A percentile compares a stretch with the other conserved stretches of the same genome.
Evolutionary conservation across 2,329 filamentous ascomycete genomes (phyloP).

Genomic region (Xylaria polymorpha): DNA sequence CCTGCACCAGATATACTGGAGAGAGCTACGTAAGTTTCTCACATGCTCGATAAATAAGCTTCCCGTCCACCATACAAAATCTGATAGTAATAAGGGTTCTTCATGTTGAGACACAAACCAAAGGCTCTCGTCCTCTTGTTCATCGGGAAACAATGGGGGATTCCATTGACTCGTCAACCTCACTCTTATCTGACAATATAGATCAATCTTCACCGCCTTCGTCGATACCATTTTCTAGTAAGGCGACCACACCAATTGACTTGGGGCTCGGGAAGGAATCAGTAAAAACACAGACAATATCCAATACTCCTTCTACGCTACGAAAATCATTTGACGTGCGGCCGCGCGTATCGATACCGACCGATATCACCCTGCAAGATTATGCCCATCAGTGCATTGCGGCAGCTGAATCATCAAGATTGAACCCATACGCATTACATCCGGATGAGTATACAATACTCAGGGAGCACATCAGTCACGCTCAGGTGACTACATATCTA

Average conservation of each 20-base stretch:
- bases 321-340: conserved; percentile 67
- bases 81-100: conserved; percentile 46
- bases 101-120: conserved; percentile 44
- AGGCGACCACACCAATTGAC: conserved; percentile 71
- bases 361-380: conserved; percentile 75
- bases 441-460: conserved; percentile 84
- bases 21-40: conserved; percentile 46
- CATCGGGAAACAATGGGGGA: conserved; percentile 29
- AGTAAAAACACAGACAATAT: conserved; percentile 33
- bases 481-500: conserved; percentile 93
- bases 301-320: conserved; percentile 39
- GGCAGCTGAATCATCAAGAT: conserved; percentile 87
- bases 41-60: conserved; percentile 18
- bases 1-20: conserved; percentile 38
- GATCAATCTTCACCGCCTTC: conserved; percentile 67
- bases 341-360: conserved; percentile 86
- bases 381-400: conserved; percentile 93
- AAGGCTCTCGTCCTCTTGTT: conserved; percentile 22
- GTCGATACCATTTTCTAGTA: conserved; percentile 64
- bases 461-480: conserved; percentile 82
- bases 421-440: conserved; percentile 91
- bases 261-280: conserved; percentile 53
- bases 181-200: conserved; percentile 64
- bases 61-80: conserved; percentile 26
- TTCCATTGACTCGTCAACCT: conserved; percentile 64